phyloP scores from a whole-genome alignment of 805 yeast genomes.

The Cyberlindnera maclurae region DNA sequence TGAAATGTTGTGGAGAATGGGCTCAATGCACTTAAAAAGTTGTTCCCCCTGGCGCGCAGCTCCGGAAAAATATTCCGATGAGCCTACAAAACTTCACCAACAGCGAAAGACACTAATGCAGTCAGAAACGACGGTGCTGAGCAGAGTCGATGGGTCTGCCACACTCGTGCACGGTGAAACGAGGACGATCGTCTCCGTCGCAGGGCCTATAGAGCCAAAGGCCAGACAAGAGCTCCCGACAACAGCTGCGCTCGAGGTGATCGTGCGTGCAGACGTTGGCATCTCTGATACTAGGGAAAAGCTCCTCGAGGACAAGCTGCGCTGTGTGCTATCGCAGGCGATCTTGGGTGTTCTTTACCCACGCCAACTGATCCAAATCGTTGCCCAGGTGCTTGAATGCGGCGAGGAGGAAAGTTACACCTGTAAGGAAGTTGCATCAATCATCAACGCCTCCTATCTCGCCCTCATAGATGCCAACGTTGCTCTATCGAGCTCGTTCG shows the following conservation, averaged over 20 bases:
- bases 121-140: slow-evolving; percentile 26
- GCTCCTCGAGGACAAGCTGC: slow-evolving; percentile 62
- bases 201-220: slow-evolving; percentile 88
- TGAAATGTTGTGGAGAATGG: too few species aligned
- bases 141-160: slow-evolving; percentile 78
- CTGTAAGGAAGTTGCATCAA: slow-evolving; percentile 19
- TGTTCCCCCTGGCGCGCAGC: too few species aligned
- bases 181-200: slow-evolving; percentile 64
- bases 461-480: slow-evolving; percentile 81
- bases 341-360: slow-evolving; percentile 66
- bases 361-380: slow-evolving; percentile 66
- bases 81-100: too few species aligned
- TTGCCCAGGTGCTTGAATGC: slow-evolving; percentile 54
- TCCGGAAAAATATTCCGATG: too few species aligned
- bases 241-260: slow-evolving; percentile 67
- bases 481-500: slow-evolving; percentile 56
- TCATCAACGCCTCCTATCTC: slow-evolving; percentile 60
- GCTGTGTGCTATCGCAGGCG: slow-evolving; percentile 51
- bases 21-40: too few species aligned
- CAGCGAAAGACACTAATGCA: slow-evolving; percentile 1
- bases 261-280: slow-evolving; percentile 74
- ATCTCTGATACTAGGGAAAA: slow-evolving; percentile 70
- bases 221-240: slow-evolving; percentile 80
- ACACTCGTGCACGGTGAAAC: slow-evolving; percentile 43
- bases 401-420: slow-evolving; percentile 34